Evolutionary conservation across 257 asterid genomes (phyloP), one percentile per base, ranked within the genome.

Genomic region (Fraxinus anomala): DNA sequence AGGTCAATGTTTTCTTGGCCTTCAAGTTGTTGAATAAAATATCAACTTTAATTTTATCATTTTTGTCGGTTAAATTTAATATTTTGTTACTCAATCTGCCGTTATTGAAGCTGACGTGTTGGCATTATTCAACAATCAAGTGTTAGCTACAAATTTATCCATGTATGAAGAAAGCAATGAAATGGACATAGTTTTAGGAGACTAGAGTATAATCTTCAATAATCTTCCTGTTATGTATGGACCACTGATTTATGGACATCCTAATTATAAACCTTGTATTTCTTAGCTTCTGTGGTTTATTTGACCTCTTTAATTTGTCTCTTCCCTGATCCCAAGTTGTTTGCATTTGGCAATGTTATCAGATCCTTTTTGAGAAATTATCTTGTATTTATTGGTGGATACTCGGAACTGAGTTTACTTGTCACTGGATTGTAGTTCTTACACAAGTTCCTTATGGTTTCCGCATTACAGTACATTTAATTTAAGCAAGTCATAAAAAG

Each of bases 31-130:
- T 66, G 75, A 42, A 56, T 34, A 34, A 37, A 37, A 47, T 74
- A 26, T 73, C 70, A 30, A 12, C 71, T 56, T 66, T 61, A 34
- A 70, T 49, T 28, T 49, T 47, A 16, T 70, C 31, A 16, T 44
- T 56, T 36, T 40, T 40, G 47, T 24, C 17, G 73, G 12, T 68
- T 84, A 80, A 63, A 82, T 51, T 51, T 12, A 68, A 14, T 47
- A 14, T 44, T 75, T 42, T 26, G 34, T 39, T 77, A 26, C 73
- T 63, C 30, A 26, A 36, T 65, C 36, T 67, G 51, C 65, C 67
- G 66, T 67, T 44, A 34, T 65, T 67, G 49, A 37, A 68, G 72
- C 71, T 49, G 67, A 17, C n/a, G 34, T 6, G 13, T 39, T 75
- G n/a, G 28, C 56, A 80, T 70, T 39, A 42, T 61, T 17, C 76